Percentiles rank a stretch among this genome's conserved stretches.
These are phyloP conservation scores for Dichotomopilus funicola DNA, from an alignment of 2,329 filamentous ascomycete genomes.

Conservation along the genomic window DNA sequence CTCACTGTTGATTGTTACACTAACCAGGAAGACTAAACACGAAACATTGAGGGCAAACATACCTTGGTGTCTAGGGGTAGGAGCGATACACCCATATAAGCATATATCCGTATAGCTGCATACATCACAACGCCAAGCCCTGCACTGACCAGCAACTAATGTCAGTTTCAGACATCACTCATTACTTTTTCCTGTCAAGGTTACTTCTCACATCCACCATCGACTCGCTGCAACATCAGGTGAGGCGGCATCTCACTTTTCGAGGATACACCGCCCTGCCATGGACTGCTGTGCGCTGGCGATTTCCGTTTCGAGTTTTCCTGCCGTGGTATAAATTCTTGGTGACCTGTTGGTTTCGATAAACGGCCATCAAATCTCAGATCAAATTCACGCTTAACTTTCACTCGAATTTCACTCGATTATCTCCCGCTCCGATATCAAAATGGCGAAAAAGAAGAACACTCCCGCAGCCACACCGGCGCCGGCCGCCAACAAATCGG, in stretches of 20 bases:
- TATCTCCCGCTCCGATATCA: neutral
- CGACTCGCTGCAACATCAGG: neutral
- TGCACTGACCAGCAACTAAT: neutral
- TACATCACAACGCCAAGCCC: neutral
- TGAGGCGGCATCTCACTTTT: neutral
- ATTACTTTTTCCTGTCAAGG: neutral
- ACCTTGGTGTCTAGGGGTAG: too few relatives aligned
- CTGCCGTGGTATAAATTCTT: constrained; percentile 2
- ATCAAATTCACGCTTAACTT: neutral
- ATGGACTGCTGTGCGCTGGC: constrained; percentile 6
- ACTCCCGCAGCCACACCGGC: constrained; percentile 39
- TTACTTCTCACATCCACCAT: neutral
- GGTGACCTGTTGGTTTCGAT: neutral
- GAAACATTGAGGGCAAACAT: too few relatives aligned
- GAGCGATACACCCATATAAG: too few relatives aligned
- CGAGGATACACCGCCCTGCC: neutral
- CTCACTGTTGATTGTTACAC: too few relatives aligned
- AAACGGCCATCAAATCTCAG: neutral
- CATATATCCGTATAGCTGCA: too few relatives aligned
- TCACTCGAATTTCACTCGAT: neutral
- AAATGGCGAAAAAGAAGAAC: constrained; percentile 50
- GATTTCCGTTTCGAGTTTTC: neutral
- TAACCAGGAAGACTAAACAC: too few relatives aligned
- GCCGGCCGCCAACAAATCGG: constrained; percentile 25
- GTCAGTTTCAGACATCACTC: neutral